Conservation (phyloP, 306 rosid genomes). For the Argentina anserina region DNA sequence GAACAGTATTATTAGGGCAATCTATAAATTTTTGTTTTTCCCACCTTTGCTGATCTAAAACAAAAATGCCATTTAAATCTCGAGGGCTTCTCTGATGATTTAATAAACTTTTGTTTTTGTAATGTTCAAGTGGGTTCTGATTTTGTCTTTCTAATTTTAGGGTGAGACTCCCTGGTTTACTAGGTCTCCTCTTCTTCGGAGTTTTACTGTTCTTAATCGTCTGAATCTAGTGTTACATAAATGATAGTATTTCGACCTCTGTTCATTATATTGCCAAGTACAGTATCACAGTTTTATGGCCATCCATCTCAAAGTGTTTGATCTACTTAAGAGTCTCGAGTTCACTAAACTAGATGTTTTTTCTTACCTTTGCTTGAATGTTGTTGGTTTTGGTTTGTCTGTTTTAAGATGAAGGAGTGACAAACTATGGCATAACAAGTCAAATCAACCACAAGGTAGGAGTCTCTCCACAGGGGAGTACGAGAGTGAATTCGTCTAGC, state of each 20-base stretch:
- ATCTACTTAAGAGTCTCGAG: not conserved
- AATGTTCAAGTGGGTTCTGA: not conserved
- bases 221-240: not conserved
- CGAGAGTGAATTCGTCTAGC: not conserved
- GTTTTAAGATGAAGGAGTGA: not conserved
- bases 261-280: not conserved
- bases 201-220: not conserved
- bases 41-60: not conserved
- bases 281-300: not conserved
- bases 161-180: not conserved
- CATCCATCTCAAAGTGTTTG: not conserved
- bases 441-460: no score
- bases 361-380: no score
- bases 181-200: not conserved
- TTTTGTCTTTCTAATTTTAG: not conserved
- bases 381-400: not conserved
- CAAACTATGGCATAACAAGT: not conserved
- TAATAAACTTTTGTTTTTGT: not conserved
- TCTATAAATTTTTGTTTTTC: conserved; percentile 9
- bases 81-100: not conserved
- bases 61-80: not conserved
- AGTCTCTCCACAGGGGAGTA: not conserved
- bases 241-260: not conserved
- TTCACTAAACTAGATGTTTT: not conserved
- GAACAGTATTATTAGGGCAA: conserved; percentile 24